Base-by-base conservation (phyloP, 257 asterid genomes). In the Solanum dulcamara region DNA sequence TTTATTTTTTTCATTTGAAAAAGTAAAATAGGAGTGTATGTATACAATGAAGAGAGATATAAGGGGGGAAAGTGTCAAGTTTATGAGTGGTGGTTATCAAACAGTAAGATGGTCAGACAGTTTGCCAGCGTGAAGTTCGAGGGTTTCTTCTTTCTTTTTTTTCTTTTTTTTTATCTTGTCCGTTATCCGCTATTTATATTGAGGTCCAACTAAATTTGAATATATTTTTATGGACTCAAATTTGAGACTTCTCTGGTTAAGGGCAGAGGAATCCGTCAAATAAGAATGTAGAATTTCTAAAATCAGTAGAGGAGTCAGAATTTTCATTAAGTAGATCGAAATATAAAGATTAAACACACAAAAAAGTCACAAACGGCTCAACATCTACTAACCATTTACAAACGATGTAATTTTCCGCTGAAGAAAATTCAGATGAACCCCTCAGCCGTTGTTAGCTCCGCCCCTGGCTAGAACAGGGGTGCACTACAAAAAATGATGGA, bases 51-150 rank as follows among this genome's bases (percentile, higher is more conserved):
- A 44, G 82, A 75, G 81, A 44, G 40, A 15, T 42, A 77, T 28
- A 4, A 46, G 42, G 42, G 82, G 82, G 37, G 15, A 15, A 44
- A 46, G 62, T 44, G 37, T 77, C 62, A 15, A 46, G 77, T 33
- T 50, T 12, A 20, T 80, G 90, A 51, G n/a, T 81, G 53, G 85
- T 88, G 7, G 55, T 44, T 80, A 7, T 83, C 88, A 22, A 83
- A 82, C 80, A 85, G 79, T 85, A 26, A 66, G 74, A 80, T 64
- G 38, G 85, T 81, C 70, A 60, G 60, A 83, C 60, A 85, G 85
- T 85, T 64, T 66, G 88, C 87, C 89, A 81, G 89, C 87, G 24
- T 59, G 84, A 84, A 7, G 24, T 85, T 59, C 77, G 81, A 44
- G 87, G 81, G 89, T 15, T 60, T 9, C 38, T 32, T 79, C 28